A percentile compares a stretch with the other conserved stretches of the same genome.
Conservation (phyloP, 2,329 filamentous ascomycete species). For the Peltaster fructicola region DNA sequence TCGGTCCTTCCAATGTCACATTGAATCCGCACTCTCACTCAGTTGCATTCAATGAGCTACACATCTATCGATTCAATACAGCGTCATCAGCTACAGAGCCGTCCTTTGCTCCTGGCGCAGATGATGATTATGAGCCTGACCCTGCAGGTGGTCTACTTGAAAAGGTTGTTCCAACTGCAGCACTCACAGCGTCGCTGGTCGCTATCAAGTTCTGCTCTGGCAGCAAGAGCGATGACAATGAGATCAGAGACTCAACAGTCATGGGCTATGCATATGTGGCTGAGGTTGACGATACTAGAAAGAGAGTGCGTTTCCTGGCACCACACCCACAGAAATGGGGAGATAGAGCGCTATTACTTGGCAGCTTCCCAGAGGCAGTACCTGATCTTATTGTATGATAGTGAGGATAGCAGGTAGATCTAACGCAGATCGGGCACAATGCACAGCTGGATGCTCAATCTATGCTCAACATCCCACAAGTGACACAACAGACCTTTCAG, state of each 20-base stretch:
- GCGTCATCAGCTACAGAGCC: slow-evolving; percentile 7
- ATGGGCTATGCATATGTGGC: slow-evolving; percentile 89
- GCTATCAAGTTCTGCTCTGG: slow-evolving; percentile 58
- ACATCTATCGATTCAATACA: slow-evolving; percentile 36
- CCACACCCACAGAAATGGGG: slow-evolving; percentile 71
- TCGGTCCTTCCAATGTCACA: slow-evolving; percentile 53
- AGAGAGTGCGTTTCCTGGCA: slow-evolving; percentile 62
- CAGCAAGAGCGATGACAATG: slow-evolving; percentile 50
- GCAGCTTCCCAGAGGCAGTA: slow-evolving; percentile 70
- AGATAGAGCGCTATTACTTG: slow-evolving; percentile 64
- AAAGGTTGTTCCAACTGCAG: slow-evolving; percentile 44
- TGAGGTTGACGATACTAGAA: slow-evolving; percentile 72
- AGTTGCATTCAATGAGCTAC: slow-evolving; percentile 56
- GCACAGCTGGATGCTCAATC: too few species aligned
- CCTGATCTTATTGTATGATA: too few species aligned
- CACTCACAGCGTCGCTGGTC: slow-evolving; percentile 64
- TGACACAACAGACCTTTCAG: too few species aligned
- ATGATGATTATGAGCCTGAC: slow-evolving; percentile 30
- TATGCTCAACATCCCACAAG: too few species aligned
- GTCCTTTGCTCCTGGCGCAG: slow-evolving; percentile 22
- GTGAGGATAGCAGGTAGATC: too few species aligned
- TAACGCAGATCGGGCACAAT: too few species aligned
- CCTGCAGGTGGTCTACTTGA: slow-evolving; percentile 9
- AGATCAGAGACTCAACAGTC: slow-evolving; percentile 58
- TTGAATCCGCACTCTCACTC: slow-evolving; percentile 78